phyloP scores from a whole-genome alignment of 768 basidiomycete species.

The Suillus decipiens region DNA sequence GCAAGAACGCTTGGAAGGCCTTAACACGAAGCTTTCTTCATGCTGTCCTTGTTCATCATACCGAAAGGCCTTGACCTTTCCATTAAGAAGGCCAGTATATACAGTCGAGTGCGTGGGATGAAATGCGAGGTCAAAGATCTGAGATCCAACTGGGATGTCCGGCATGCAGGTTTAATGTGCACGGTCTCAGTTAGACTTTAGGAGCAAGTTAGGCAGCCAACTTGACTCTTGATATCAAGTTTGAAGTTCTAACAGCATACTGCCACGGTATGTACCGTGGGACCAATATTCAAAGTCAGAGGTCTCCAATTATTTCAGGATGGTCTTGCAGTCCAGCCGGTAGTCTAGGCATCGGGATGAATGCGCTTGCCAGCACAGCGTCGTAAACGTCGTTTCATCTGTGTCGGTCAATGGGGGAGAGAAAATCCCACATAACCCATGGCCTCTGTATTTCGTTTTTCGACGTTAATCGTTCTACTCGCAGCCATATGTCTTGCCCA shows the following conservation, averaged over 20 bases:
- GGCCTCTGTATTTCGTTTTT: constrained; percentile 31
- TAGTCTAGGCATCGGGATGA: neutral
- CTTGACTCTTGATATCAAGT: too few species aligned
- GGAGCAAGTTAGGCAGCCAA: neutral
- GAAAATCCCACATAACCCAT: constrained; percentile 31
- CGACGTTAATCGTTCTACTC: constrained; percentile 28
- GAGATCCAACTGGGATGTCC: constrained; percentile 69
- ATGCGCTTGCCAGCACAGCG: neutral
- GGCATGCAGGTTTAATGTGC: constrained; percentile 40
- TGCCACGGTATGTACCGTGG: neutral
- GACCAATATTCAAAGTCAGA: neutral
- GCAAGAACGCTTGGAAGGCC: constrained; percentile 83
- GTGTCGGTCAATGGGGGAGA: constrained; percentile 30
- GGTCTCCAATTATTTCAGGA: neutral
- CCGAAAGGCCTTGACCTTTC: constrained; percentile 77
- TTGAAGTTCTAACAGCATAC: neutral
- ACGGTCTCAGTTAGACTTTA: neutral
- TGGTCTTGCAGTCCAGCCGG: neutral
- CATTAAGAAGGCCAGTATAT: constrained; percentile 78
- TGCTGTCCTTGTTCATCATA: constrained; percentile 74
- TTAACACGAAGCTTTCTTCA: constrained; percentile 56
- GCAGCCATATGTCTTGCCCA: constrained; percentile 34
- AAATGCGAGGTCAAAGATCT: constrained; percentile 89
- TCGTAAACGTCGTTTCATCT: constrained; percentile 1
- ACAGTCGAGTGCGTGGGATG: constrained; percentile 75